phyloP scores from a whole-genome alignment of 106 monocot genomes.

The Dendrobium officinale region DNA sequence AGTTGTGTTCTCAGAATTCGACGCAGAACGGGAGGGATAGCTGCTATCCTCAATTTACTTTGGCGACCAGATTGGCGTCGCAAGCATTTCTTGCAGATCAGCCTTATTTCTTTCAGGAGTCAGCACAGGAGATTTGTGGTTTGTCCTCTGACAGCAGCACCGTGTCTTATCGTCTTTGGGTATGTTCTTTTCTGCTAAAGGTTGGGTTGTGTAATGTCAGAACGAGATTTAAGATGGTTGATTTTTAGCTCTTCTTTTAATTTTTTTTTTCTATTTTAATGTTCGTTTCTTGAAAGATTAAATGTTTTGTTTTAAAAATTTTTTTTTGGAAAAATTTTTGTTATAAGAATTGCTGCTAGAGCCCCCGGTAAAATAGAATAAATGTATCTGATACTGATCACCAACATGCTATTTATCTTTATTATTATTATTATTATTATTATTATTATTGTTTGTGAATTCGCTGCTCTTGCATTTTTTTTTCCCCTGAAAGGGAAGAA shows the following conservation, averaged over 20 bases:
- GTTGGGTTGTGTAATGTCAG: not conserved
- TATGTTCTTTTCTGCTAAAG: slow-evolving; percentile 7
- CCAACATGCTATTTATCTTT: not conserved
- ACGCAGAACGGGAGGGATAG: slow-evolving; percentile 54
- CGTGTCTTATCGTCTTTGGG: slow-evolving; percentile 71
- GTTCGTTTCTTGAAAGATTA: too few relatives aligned
- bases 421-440: not conserved
- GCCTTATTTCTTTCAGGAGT: slow-evolving; percentile 15
- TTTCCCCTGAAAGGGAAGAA: too few relatives aligned
- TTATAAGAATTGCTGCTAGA: too few relatives aligned
- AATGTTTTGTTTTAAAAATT: not conserved
- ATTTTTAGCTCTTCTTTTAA: too few relatives aligned
- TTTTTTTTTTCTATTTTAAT: too few relatives aligned
- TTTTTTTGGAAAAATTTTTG: not conserved
- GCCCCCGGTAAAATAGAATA: not conserved
- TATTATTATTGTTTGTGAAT: not conserved
- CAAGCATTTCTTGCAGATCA: slow-evolving; percentile 57
- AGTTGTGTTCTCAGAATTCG: slow-evolving; percentile 17
- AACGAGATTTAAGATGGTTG: not conserved
- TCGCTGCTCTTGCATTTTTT: not conserved
- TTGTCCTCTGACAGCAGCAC: slow-evolving; percentile 22
- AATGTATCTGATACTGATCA: not conserved
- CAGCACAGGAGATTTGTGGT: slow-evolving; percentile 25
- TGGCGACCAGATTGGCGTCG: slow-evolving; percentile 50
- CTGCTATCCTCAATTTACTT: slow-evolving; percentile 57